phyloP scores from a whole-genome alignment of 805 yeast species.

The Saccharomycopsis sp. region DNA sequence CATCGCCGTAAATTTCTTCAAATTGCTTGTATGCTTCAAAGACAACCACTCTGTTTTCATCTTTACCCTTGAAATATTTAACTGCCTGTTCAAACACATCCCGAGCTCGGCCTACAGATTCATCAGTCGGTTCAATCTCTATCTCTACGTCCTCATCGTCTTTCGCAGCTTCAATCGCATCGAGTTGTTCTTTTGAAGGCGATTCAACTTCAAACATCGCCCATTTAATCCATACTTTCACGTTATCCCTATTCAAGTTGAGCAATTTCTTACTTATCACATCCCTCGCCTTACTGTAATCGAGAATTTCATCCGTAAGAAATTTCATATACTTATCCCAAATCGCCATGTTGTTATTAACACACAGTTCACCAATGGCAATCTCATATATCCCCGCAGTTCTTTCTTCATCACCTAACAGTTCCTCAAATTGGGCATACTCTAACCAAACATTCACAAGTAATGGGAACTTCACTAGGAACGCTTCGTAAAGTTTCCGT shows the following conservation, averaged over 20 bases:
- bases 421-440: conserved; percentile 63
- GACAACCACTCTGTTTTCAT: conserved; percentile 43
- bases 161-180: conserved; percentile 27
- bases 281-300: conserved; percentile 48
- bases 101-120: conserved; percentile 47
- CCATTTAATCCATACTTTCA: conserved; percentile 51
- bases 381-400: conserved; percentile 55
- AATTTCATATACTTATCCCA: conserved; percentile 44
- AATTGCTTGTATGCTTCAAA: conserved; percentile 58
- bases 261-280: conserved; percentile 37
- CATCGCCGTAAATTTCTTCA: conserved; percentile 56
- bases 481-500: conserved; percentile 62
- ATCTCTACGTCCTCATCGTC: conserved; percentile 37
- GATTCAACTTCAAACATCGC: conserved; percentile 68
- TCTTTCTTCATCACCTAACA: conserved; percentile 62
- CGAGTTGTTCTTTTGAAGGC: conserved; percentile 49
- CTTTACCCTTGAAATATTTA: conserved; percentile 33
- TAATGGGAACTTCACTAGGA: conserved; percentile 43
- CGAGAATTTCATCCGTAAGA: conserved; percentile 50
- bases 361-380: conserved; percentile 32
- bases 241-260: conserved; percentile 27
- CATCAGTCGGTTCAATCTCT: conserved; percentile 43
- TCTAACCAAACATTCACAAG: conserved; percentile 46
- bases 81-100: conserved; percentile 50
- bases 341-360: conserved; percentile 24